Evolutionary conservation across 148 eudicot species (phyloP), one percentile per base, ranked within the genome.

Genomic region (Cornus suecica): DNA sequence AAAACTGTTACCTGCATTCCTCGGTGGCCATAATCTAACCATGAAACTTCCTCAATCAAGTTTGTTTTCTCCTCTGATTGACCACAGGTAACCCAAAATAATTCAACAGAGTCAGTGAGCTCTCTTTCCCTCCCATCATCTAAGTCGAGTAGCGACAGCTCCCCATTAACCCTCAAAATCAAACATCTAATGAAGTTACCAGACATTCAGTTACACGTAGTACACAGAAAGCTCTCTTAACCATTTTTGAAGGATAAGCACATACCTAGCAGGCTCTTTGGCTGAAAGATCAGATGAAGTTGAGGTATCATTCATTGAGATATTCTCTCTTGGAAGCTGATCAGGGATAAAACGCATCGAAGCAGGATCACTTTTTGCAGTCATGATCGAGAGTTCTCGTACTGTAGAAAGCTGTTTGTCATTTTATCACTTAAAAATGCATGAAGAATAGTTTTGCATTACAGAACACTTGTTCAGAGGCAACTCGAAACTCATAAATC

Each of bases 331-430:
- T 52, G 81, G 77, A 83, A 80, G 87, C 83, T 91, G 99, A 85
- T 91, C 94, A 63, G 99, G 99, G 78, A 95, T 92, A 72, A 95
- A 93, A 52, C 89, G 93, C 94, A 95, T 95, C 68, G 93, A 88
- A 77, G 89, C 90, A 71, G 99, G 99, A 80, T 94, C 93, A 87
- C 93, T 89, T 88, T 95, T 95, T 30, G 99, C 99, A 74, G 94
- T 91, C 97, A 95, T 91, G 82, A 95, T 95, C 64, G 99, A 95
- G 77, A 95, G 97, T 83, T 95, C 97, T 80, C 99, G 94, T 95
- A 95, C 99, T 92, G 99, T 93, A 93, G 99, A 92, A 92, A 95
- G 97, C 99, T 95, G 99, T 95, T 95, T 91, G 99, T 92, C 97
- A 95, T 92, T 87, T 91, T 87, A 95, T 88, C 90, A 93, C 99